Evolutionary conservation across 371 early-diverging fungal species (phyloP).

Genomic region (Mortierella sp.): DNA sequence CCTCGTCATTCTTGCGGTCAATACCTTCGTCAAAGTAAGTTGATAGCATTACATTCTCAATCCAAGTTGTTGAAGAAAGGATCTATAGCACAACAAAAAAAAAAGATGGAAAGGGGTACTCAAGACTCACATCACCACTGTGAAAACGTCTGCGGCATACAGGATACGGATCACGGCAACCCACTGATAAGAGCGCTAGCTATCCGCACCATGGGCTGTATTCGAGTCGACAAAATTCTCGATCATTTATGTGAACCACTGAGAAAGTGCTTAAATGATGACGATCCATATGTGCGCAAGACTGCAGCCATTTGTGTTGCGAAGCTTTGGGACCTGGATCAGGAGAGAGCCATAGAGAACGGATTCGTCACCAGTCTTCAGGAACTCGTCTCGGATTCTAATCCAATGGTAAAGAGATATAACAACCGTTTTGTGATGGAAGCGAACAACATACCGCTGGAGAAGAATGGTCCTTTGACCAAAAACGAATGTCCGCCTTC

Average conservation of each 20-base stretch:
- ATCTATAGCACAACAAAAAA: no score
- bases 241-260: constrained; percentile 90
- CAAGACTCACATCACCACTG: no score
- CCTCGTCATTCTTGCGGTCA: constrained; percentile 86
- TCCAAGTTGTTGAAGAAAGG: no score
- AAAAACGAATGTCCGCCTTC: no score
- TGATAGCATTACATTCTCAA: no score
- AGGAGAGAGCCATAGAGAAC: constrained; percentile 77
- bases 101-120: no score
- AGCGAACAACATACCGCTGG: no score
- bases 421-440: no score
- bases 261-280: constrained; percentile 83
- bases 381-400: constrained; percentile 90
- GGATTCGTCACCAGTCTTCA: constrained; percentile 88
- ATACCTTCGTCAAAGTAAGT: constrained; percentile 71
- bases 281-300: constrained; percentile 80
- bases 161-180: constrained; percentile 96
- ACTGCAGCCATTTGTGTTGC: constrained; percentile 74
- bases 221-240: constrained; percentile 80
- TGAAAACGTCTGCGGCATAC: not conserved
- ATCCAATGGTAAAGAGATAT: constrained; percentile 91
- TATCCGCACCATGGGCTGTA: constrained; percentile 91
- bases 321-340: constrained; percentile 86
- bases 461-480: no score
- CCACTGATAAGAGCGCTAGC: constrained; percentile 95